Evolutionary conservation across 2,329 filamentous ascomycete genomes (phyloP), one percentile per base, ranked within the genome.

Genomic region (Stagonosporopsis tanaceti): DNA sequence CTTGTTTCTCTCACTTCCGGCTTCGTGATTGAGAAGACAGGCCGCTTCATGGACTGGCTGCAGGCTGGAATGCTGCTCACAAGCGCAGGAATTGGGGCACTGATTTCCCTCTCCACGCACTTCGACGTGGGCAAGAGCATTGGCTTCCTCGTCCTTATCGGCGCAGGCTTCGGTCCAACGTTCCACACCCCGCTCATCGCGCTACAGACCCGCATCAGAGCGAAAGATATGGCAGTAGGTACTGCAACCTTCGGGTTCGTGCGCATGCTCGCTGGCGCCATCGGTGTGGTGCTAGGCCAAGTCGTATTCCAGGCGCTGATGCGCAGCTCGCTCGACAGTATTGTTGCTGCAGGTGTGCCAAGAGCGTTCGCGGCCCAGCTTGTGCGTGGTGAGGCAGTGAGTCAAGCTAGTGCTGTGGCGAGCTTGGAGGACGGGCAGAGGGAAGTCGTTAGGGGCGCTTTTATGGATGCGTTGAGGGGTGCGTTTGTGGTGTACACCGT

Each of bases 141-240:
- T 30, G 77, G 74, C 0, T 80, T 83, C 55, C 73, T 86, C 48
- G 63, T 86, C 15, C 59, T 86, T 8, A 76, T 77, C 2, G 84
- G 83, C 0, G 66, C 82, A 1, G 85, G 85, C 0, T 78, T 80
- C 2, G 84, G 82, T 0, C 74, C 84, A 5, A 78, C 85, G 1
- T 86, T 87, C 65, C 83, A 86, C 59, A 79, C 84, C 0, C 87
- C 79, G 3, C 77, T 77, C 8, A 81, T 85, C 12, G 75, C 77
- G 0, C 76, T 91, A 5, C 89, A 92, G 65, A 81, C 64, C 75
- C 81, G 47, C 12, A 85, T 90, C 37, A 78, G 81, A 15, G 82
- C 82, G 6, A 75, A 80, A 11, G 82, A 86, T 15, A 77, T 76
- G 6, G 83, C 82, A 0, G 77, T 80, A 0, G 84, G 83, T 0